A percentile compares a stretch with the other conserved stretches of the same genome.
Conservation (phyloP, 1,139 yeast genomes). For the Lodderomyces jiufengensis region DNA sequence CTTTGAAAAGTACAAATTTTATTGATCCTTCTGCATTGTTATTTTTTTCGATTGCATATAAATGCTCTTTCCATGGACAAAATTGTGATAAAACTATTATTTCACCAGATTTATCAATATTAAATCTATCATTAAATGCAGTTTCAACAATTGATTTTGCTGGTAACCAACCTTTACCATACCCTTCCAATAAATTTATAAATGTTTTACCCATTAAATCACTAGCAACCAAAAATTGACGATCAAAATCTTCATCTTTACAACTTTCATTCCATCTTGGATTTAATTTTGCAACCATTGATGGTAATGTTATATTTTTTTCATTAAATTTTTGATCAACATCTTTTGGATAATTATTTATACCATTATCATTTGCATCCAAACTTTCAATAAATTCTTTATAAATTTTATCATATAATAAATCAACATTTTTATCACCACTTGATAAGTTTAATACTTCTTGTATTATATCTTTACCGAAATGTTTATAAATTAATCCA, state of each 20-base stretch:
- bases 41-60: constrained; percentile 70
- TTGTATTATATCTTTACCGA: constrained; percentile 74
- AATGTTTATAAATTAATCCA: constrained; percentile 90
- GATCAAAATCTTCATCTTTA: constrained; percentile 64
- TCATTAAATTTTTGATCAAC: constrained; percentile 35
- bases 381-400: constrained; percentile 83
- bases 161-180: constrained; percentile 88
- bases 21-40: constrained; percentile 51
- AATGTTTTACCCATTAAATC: constrained; percentile 82
- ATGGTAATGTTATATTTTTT: constrained; percentile 66
- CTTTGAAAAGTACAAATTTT: constrained; percentile 77
- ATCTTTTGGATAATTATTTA: constrained; percentile 62
- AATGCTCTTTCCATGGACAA: constrained; percentile 95
- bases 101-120: constrained; percentile 61
- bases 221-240: constrained; percentile 66
- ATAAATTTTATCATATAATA: constrained; percentile 72
- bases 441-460: constrained; percentile 28
- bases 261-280: constrained; percentile 78
- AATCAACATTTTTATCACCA: constrained; percentile 45
- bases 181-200: constrained; percentile 59
- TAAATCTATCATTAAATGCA: constrained; percentile 58
- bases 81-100: constrained; percentile 68
- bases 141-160: constrained; percentile 73
- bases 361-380: constrained; percentile 96
- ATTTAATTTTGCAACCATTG: constrained; percentile 69